These are phyloP conservation scores for Komagataea norvegica DNA, from an alignment of 1,139 yeast genomes.

Conservation along the genomic window DNA sequence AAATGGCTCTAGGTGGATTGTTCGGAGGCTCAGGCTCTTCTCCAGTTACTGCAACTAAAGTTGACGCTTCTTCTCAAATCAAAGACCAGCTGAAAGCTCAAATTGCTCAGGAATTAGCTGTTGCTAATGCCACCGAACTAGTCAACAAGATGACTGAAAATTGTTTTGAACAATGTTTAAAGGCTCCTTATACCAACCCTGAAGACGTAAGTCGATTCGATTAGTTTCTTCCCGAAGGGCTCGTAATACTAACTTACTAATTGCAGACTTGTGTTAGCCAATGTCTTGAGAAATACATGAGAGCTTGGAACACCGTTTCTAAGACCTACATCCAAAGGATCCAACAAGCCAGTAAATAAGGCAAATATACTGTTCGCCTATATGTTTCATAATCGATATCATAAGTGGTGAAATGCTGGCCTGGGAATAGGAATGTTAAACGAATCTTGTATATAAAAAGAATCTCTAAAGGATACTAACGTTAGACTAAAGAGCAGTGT, in stretches of 20 bases:
- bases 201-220: slow-evolving; percentile 37
- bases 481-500: too few relatives aligned
- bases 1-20: slow-evolving; percentile 37
- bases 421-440: too few relatives aligned
- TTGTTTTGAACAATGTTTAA: slow-evolving; percentile 77
- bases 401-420: not conserved
- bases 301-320: slow-evolving; percentile 83
- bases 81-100: slow-evolving; percentile 66
- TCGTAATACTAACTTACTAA: slow-evolving; percentile 1
- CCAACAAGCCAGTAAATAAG: slow-evolving; percentile 36
- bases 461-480: not conserved
- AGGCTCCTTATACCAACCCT: slow-evolving; percentile 38
- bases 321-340: slow-evolving; percentile 72
- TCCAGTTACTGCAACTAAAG: slow-evolving; percentile 30
- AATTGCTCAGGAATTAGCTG: slow-evolving; percentile 77
- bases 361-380: not conserved
- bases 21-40: slow-evolving; percentile 38
- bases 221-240: not conserved
- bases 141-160: slow-evolving; percentile 85
- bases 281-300: slow-evolving; percentile 85
- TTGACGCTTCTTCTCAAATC: slow-evolving; percentile 29
- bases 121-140: slow-evolving; percentile 83
- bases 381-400: not conserved
- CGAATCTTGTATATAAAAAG: not conserved
- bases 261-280: slow-evolving; percentile 53